Evolutionary conservation across 106 monocot genomes (phyloP).

Genomic region (Dendrobium catenatum): DNA sequence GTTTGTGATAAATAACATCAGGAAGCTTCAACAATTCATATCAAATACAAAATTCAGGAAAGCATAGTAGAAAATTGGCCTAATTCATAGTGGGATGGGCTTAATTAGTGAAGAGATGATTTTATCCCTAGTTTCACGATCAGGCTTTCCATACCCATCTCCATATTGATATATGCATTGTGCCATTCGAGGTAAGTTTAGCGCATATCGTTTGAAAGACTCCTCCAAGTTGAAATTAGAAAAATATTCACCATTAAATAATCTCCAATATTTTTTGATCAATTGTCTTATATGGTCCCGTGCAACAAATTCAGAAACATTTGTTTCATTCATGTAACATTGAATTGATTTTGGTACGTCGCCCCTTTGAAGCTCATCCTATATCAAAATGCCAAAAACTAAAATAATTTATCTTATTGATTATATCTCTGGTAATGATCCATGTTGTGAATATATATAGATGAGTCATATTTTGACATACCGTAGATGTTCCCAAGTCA

Average conservation of each 20-base stretch:
- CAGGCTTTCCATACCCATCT: slow-evolving; percentile 15
- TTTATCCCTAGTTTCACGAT: slow-evolving; percentile 4
- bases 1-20: too few species aligned
- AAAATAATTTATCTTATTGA: too few species aligned
- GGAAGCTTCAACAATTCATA: too few species aligned
- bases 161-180: slow-evolving; percentile 16
- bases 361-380: slow-evolving; percentile 19
- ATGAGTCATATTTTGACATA: background rate
- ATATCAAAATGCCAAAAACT: slow-evolving; percentile 3
- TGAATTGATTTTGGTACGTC: slow-evolving; percentile 31
- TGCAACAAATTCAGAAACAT: slow-evolving; percentile 16
- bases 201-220: background rate
- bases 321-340: slow-evolving; percentile 19
- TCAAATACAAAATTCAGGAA: too few species aligned
- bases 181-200: slow-evolving; percentile 8
- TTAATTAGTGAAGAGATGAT: slow-evolving; percentile 12
- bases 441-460: background rate
- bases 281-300: slow-evolving; percentile 5
- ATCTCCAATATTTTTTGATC: slow-evolving; percentile 11
- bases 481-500: background rate
- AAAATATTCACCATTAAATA: slow-evolving; percentile 1
- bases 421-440: background rate
- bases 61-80: too few species aligned
- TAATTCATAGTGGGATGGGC: slow-evolving; percentile 9
- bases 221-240: background rate